Percentiles rank a stretch among this genome's conserved stretches.
Evolutionary conservation across 2,329 filamentous ascomycete genomes (phyloP).

Genomic region (Aureobasidium sp.): DNA sequence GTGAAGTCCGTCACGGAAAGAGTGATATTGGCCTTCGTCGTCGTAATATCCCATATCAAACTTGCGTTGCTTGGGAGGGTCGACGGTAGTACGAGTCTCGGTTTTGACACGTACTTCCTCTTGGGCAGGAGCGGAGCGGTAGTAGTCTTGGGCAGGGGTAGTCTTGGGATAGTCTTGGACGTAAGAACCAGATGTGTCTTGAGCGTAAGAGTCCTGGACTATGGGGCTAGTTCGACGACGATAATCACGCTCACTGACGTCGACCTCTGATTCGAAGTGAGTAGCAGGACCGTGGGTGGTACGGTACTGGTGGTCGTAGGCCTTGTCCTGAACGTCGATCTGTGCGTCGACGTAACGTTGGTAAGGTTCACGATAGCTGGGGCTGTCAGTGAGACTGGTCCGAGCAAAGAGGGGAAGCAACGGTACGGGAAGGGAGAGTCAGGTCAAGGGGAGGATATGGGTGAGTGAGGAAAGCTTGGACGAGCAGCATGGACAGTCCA

Average conservation of each 20-base stretch:
- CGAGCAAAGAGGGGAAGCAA: conserved; percentile 12
- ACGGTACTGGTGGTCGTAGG: conserved; percentile 41
- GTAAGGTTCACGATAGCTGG: conserved; percentile 51
- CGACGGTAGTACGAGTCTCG: conserved; percentile 45
- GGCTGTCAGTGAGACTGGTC: conserved; percentile 11
- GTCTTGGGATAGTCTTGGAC: conserved; percentile 26
- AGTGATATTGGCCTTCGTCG: conserved; percentile 70
- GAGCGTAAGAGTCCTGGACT: conserved; percentile 32
- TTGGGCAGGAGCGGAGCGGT: conserved; percentile 31
- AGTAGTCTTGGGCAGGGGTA: conserved; percentile 31
- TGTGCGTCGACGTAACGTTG: conserved; percentile 56
- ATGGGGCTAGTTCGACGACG: conserved; percentile 33
- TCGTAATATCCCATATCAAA: conserved; percentile 74
- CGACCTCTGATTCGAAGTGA: conserved; percentile 52
- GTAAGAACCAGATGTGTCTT: conserved; percentile 22
- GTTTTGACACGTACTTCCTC: conserved; percentile 45
- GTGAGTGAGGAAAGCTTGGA: conserved; percentile 8
- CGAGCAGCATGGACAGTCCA: conserved; percentile 5
- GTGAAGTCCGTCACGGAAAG: conserved; percentile 64
- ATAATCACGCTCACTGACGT: conserved; percentile 44
- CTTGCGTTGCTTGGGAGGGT: conserved; percentile 41
- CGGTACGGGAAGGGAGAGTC: conserved; percentile 16
- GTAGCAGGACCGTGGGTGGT: conserved; percentile 43
- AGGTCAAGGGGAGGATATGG: conserved; percentile 5
- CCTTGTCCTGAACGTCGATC: conserved; percentile 56